Evolutionary conservation across 2,329 filamentous ascomycete species (phyloP), one percentile per base, ranked within the genome.

Genomic region (Pseudogymnoascus sp.): DNA sequence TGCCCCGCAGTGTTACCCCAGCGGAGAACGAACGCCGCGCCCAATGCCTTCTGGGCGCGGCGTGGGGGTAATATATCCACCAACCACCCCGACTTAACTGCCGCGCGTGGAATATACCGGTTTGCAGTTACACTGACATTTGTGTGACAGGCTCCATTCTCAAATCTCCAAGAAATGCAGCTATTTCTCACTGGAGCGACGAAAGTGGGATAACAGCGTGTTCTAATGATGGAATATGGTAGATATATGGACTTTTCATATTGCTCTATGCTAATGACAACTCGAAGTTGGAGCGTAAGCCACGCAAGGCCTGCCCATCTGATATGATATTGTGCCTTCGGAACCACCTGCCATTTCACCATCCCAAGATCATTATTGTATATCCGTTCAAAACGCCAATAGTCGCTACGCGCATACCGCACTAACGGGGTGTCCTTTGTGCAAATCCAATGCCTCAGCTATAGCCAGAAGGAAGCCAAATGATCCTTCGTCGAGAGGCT

Each of bases 11-110:
- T 10, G 8, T 31, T 51, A 51, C n/a, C 2, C 29, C 29, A 31
- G 48, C 48, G 48, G 48, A 55, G 29, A 55, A 8, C 25, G 29
- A 55, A 55, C 48, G 25, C 48, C 29, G 48, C 13, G 6, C n/a
- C 48, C 29, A 55, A 33, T 7, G 44, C 15, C 48, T 17, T 33
- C 9, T 21, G 6, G 29, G 48, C 21, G 5, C 25, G 25, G 48
- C 48, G 48, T 55, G 48, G 48, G 48, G 48, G 48, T 55, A 33
- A 55, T 17, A 55, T 55, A 55, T 55, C 48, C 29, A 55, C 44
- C 44, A 55, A 55, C 29, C 15, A 55, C 27, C 48, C 29, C 17
- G 4, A 38, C 12, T 29, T 1, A 35, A 12, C 29, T 21, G 15
- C 29, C 15, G 15, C 8, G 27, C n/a, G 27, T 31, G 15, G 44